Percentiles rank a stretch among this genome's conserved stretches.
phyloP scores from a whole-genome alignment of 106 monocot genomes.

The Alisma plantagoaquatica region DNA sequence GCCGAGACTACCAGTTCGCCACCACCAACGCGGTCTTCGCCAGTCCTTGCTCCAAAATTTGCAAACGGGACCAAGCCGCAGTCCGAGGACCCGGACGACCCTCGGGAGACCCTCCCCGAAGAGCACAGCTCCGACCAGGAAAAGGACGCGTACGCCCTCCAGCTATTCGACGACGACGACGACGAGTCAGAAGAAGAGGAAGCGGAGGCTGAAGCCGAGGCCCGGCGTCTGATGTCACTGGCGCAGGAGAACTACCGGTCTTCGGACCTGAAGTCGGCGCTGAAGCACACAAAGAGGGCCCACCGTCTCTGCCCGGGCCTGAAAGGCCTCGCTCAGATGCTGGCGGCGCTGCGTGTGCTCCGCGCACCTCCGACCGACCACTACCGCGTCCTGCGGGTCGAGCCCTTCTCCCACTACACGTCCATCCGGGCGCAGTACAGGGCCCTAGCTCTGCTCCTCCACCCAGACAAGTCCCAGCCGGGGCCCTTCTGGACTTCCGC shows the following conservation, averaged over 20 bases:
- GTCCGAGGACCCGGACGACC: no score
- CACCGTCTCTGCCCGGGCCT: conserved; percentile 30
- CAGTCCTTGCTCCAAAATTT: not conserved
- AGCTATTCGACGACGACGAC: not conserved
- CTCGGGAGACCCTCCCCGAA: no score
- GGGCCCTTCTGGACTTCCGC: conserved; percentile 15
- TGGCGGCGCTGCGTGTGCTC: conserved; percentile 52
- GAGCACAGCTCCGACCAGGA: not conserved
- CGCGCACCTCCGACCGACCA: conserved; percentile 36
- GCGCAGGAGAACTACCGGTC: conserved; percentile 34
- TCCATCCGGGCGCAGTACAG: conserved; percentile 41
- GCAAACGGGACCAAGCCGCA: not conserved
- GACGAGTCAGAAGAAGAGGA: no score
- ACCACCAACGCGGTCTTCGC: not conserved
- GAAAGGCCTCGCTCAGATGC: conserved; percentile 21
- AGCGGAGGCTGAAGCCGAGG: conserved; percentile 21
- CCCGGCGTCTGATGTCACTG: conserved; percentile 35
- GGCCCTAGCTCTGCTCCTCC: conserved; percentile 48
- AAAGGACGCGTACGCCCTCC: not conserved
- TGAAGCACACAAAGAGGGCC: conserved; percentile 68
- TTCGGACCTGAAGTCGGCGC: conserved; percentile 37
- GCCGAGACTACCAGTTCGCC: no score
- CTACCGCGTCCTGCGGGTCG: conserved; percentile 42
- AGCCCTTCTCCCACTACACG: conserved; percentile 31
- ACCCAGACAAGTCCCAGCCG: conserved; percentile 23